Evolutionary conservation across 352 stramenopile genomes (phyloP).

Genomic region (Pythium myriotylum): DNA sequence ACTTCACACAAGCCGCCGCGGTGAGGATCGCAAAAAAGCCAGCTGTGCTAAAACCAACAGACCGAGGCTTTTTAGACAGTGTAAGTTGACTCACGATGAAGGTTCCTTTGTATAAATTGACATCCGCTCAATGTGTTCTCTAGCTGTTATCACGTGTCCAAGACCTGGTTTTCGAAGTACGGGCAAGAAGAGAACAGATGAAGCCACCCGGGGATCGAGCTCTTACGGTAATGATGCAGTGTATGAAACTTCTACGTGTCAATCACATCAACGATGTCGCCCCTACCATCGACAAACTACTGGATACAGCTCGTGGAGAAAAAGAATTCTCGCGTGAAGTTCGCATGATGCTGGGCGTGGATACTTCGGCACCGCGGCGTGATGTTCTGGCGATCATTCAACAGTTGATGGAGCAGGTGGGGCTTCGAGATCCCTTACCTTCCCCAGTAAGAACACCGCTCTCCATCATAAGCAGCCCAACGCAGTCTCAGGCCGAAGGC

Average conservation of each 20-base stretch:
- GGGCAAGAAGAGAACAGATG: constrained; percentile 50
- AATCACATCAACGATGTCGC: constrained; percentile 37
- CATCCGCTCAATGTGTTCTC: background rate
- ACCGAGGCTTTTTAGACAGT: constrained; percentile 9
- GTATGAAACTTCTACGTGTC: constrained; percentile 47
- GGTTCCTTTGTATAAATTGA: too few species aligned
- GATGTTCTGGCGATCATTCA: constrained; percentile 35
- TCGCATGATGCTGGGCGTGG: constrained; percentile 40
- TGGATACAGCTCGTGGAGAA: constrained; percentile 40
- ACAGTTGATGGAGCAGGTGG: constrained; percentile 18
- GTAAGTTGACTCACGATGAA: constrained; percentile 12
- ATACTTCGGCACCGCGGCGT: constrained; percentile 33
- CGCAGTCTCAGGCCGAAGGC: background rate
- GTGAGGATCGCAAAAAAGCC: background rate
- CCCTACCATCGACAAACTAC: constrained; percentile 41
- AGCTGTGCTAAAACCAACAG: constrained; percentile 8
- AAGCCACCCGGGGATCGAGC: constrained; percentile 46
- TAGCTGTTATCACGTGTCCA: constrained; percentile 41
- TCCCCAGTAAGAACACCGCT: background rate
- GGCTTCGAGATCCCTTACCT: constrained; percentile 1
- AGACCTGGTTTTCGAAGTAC: constrained; percentile 49
- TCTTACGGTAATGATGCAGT: constrained; percentile 36
- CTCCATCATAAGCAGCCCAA: background rate
- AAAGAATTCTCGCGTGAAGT: constrained; percentile 36
- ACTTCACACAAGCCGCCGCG: constrained; percentile 9